Percentiles rank a stretch among this genome's conserved stretches.
phyloP scores from a whole-genome alignment of 768 basidiomycete species.

The Suillus discolor region DNA sequence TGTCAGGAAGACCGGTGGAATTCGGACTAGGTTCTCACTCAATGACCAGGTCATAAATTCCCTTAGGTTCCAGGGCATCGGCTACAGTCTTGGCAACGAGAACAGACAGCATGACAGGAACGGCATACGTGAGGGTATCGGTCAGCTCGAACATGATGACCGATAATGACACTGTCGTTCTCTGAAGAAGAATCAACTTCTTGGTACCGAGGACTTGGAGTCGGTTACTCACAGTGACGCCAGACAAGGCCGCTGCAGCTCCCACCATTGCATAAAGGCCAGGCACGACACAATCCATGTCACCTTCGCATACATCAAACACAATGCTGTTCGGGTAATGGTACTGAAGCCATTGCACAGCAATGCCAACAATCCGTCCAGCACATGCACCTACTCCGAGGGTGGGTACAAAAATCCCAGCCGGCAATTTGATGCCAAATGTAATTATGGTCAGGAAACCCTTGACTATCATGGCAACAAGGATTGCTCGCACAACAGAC shows the following conservation, averaged over 20 bases:
- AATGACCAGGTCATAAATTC: constrained; percentile 97
- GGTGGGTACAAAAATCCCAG: constrained; percentile 96
- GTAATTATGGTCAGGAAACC: constrained; percentile 82
- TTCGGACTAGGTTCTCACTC: constrained; percentile 46
- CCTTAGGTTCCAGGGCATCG: constrained; percentile 60
- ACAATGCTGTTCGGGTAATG: constrained; percentile 57
- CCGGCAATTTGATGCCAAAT: constrained; percentile 89
- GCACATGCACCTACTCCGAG: constrained; percentile 94
- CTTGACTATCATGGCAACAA: constrained; percentile 82
- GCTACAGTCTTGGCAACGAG: constrained; percentile 56
- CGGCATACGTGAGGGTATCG: constrained; percentile 88
- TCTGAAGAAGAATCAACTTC: constrained; percentile 38
- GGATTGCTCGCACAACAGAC: constrained; percentile 65
- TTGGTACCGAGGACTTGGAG: background rate
- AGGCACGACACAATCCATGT: constrained; percentile 78
- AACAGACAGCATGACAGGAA: constrained; percentile 86
- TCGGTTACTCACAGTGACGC: constrained; percentile 75
- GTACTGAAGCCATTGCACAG: constrained; percentile 75
- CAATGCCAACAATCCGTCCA: constrained; percentile 83
- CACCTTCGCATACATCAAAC: constrained; percentile 68
- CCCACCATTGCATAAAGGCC: constrained; percentile 97
- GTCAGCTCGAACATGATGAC: constrained; percentile 98
- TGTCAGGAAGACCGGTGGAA: background rate
- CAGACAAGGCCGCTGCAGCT: constrained; percentile 90
- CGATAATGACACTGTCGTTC: constrained; percentile 90